These are phyloP conservation scores for Ganoderma leucocontextum DNA, from an alignment of 1,284 basidiomycete species.

Conservation along the genomic window DNA sequence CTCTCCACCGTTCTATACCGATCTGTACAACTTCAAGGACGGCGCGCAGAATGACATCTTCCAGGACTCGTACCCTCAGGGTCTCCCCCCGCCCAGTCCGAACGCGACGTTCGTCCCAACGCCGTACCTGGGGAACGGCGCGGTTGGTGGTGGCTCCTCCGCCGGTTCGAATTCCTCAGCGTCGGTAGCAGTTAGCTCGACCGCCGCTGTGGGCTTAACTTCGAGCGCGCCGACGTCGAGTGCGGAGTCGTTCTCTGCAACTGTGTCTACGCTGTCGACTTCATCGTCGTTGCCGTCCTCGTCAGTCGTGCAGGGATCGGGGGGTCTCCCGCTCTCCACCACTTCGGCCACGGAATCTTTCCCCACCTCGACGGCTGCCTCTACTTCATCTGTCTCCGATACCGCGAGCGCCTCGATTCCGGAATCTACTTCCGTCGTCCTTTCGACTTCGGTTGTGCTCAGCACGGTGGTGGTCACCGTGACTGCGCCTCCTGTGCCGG, in stretches of 20 bases:
- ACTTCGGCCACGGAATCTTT: conserved; percentile 7
- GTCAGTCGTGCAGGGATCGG: neutral
- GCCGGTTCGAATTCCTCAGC: conserved; percentile 2
- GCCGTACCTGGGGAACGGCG: conserved; percentile 22
- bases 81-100: conserved; percentile 27
- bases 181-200: conserved; percentile 10
- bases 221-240: conserved; percentile 20
- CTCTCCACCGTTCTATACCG: conserved; percentile 64
- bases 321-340: conserved; percentile 16
- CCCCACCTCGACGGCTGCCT: neutral
- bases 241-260: conserved; percentile 12
- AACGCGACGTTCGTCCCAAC: conserved; percentile 34
- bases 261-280: conserved; percentile 15
- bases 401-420: conserved; percentile 5
- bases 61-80: conserved; percentile 46
- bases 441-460: conserved; percentile 31
- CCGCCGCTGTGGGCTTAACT: neutral
- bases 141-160: neutral
- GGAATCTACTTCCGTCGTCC: conserved; percentile 19
- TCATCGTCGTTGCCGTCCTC: conserved; percentile 5
- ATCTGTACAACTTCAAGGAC: conserved; percentile 65
- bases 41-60: conserved; percentile 73
- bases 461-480: conserved; percentile 35
- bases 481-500: conserved; percentile 22
- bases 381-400: neutral